These are phyloP conservation scores for Afroboletus lepidellus DNA, from an alignment of 1,284 basidiomycete genomes.

Conservation along the genomic window DNA sequence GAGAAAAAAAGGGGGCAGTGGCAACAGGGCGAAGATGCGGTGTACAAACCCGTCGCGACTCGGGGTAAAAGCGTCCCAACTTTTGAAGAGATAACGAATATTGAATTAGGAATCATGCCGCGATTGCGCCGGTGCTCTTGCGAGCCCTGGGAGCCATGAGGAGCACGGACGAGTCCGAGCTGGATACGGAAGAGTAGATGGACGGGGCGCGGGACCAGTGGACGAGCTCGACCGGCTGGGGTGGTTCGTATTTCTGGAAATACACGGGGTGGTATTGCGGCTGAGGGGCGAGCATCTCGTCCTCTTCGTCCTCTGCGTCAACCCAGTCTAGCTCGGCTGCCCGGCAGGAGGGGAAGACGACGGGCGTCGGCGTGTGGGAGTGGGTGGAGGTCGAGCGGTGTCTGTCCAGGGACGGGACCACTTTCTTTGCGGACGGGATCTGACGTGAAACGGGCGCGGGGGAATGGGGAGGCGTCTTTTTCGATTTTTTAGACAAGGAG, in stretches of 20 bases:
- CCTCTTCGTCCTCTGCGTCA: conserved; percentile 16
- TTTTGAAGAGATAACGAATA: conserved; percentile 11
- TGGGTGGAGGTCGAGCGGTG: conserved; percentile 22
- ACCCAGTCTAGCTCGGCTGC: conserved; percentile 30
- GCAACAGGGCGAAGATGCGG: conserved; percentile 5
- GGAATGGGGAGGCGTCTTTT: conserved; percentile 9
- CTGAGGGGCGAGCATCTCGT: conserved; percentile 23
- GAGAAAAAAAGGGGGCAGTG: neutral
- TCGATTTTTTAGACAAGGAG: conserved; percentile 19
- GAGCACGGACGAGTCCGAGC: conserved; percentile 30
- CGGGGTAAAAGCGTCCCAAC: conserved; percentile 20
- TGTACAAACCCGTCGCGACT: conserved; percentile 18
- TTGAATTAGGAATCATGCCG: conserved; percentile 12
- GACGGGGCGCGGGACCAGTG: conserved; percentile 24
- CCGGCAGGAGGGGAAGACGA: conserved; percentile 34
- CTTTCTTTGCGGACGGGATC: conserved; percentile 17
- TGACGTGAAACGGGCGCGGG: conserved; percentile 15
- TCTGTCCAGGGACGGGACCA: conserved; percentile 1
- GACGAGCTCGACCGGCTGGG: conserved; percentile 6
- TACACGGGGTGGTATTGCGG: conserved; percentile 18
- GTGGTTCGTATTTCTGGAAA: conserved; percentile 17
- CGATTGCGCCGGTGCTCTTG: conserved; percentile 11
- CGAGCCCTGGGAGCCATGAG: conserved; percentile 31
- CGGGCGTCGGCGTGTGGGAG: conserved; percentile 32
- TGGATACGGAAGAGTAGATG: conserved; percentile 21